These are phyloP conservation scores for Deinandra increscens DNA, from an alignment of 129 eudicot species.

Conservation along the genomic window DNA sequence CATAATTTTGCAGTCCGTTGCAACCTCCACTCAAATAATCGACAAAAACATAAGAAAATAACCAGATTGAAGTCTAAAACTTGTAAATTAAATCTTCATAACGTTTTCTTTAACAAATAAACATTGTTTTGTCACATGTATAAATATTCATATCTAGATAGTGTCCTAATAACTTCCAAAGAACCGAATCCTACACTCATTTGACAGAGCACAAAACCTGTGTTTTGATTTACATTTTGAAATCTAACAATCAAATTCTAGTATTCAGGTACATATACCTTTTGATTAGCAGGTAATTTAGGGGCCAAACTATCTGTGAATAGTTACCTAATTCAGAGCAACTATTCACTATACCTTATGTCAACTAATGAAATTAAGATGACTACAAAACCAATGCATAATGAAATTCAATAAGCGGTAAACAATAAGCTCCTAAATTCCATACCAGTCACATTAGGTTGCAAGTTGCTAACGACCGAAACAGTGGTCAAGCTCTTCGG, in stretches of 20 bases:
- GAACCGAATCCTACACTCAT: not conserved
- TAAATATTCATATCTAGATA: not conserved
- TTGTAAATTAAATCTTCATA: not conserved
- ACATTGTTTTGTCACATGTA: not conserved
- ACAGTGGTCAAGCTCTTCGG: slow-evolving; percentile 53
- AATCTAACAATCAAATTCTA: no score
- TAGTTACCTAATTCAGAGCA: not conserved
- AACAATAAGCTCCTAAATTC: not conserved
- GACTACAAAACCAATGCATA: not conserved
- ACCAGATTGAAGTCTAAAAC: not conserved
- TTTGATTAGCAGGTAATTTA: not conserved
- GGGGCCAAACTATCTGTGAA: not conserved
- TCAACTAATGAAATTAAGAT: not conserved
- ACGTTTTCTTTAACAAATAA: not conserved
- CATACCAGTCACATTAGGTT: slow-evolving; percentile 29
- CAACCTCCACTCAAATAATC: not conserved
- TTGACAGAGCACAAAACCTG: not conserved
- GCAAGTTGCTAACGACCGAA: slow-evolving; percentile 40
- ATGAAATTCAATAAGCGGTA: no score
- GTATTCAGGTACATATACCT: not conserved
- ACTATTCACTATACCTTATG: no score
- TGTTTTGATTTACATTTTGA: no score
- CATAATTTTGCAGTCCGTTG: not conserved
- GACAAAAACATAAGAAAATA: slow-evolving; percentile 8
- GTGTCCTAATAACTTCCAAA: not conserved